Percentiles rank a stretch among this genome's conserved stretches.
Evolutionary conservation across 2,329 filamentous ascomycete genomes (phyloP).

Genomic region (Alternaria metachromatica): DNA sequence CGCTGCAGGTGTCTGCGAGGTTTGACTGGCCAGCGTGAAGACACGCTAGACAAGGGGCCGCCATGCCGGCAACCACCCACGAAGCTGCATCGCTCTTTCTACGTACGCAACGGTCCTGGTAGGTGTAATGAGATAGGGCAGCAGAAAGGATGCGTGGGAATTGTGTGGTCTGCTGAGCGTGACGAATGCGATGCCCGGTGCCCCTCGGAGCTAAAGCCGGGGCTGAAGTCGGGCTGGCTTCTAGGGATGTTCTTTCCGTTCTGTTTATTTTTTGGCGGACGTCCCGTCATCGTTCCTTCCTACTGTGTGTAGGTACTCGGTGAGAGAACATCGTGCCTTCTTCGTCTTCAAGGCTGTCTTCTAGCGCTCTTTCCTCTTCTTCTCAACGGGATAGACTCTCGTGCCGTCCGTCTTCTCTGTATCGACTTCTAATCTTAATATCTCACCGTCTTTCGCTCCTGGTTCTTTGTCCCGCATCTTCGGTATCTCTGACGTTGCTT

Average conservation of each 20-base stretch:
- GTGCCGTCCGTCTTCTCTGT: slow-evolving; percentile 12
- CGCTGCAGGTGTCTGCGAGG: slow-evolving; percentile 7
- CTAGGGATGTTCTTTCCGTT: slow-evolving; percentile 20
- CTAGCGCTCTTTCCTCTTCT: slow-evolving; percentile 14
- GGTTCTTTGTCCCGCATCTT: slow-evolving; percentile 2
- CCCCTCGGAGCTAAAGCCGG: slow-evolving; percentile 7
- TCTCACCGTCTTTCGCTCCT: slow-evolving; percentile 1
- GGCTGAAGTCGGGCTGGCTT: slow-evolving; percentile 3
- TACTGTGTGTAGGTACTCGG: slow-evolving; percentile 1
- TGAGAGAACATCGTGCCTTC: slow-evolving; percentile 27
- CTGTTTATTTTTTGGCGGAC: slow-evolving; percentile 1
- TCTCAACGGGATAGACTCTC: slow-evolving; percentile 1
- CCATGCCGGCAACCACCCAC: slow-evolving; percentile 39
- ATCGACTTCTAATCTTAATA: slow-evolving; percentile 18
- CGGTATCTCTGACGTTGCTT: slow-evolving; percentile 6
- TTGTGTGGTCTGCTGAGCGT: slow-evolving; percentile 23
- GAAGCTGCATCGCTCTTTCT: slow-evolving; percentile 30
- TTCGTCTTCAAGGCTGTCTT: not conserved
- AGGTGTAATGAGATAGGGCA: slow-evolving; percentile 31
- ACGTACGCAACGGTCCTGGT: slow-evolving; percentile 22
- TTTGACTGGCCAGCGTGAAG: slow-evolving; percentile 30
- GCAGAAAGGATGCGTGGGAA: slow-evolving; percentile 8
- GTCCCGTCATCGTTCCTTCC: slow-evolving; percentile 18
- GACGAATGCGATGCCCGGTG: slow-evolving; percentile 10
- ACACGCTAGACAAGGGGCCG: slow-evolving; percentile 30